phyloP scores from a whole-genome alignment of 208 protist species.

The Acanthamoeba healyi region DNA sequence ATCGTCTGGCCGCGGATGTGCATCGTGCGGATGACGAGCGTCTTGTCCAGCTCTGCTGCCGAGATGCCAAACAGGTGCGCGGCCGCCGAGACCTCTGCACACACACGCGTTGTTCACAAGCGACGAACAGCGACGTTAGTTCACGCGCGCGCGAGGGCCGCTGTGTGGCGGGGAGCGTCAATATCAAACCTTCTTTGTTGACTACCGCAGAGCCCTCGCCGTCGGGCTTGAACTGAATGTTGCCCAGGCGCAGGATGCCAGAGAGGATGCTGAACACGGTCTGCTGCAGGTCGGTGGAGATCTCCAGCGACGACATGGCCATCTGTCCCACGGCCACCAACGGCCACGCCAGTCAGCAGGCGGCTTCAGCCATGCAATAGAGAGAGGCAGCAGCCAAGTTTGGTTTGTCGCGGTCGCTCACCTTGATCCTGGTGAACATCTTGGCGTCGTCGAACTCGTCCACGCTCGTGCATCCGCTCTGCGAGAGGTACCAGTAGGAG shows the following conservation, averaged over 20 bases:
- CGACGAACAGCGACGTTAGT: no score
- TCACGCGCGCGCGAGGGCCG: no score
- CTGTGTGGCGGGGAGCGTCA: no score
- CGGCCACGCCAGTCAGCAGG: no score
- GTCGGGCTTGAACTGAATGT: conserved; percentile 90
- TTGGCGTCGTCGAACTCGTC: conserved; percentile 75
- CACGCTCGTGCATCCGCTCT: conserved; percentile 72
- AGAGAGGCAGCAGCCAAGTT: no score
- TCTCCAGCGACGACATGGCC: conserved; percentile 54
- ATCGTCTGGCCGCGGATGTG: conserved; percentile 40
- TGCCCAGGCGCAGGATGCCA: conserved; percentile 94
- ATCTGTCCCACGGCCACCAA: not conserved
- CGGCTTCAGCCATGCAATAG: no score
- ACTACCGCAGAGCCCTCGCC: conserved; percentile 38
- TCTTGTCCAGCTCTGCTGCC: conserved; percentile 16
- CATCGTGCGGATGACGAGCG: conserved; percentile 47
- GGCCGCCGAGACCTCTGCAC: conserved; percentile 24
- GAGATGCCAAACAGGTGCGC: conserved; percentile 30
- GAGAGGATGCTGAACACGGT: conserved; percentile 91
- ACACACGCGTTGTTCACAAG: no score
- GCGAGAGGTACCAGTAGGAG: conserved; percentile 79
- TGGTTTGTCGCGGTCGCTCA: no score
- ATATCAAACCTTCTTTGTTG: conserved; percentile 47
- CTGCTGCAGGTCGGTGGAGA: not conserved
- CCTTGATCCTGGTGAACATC: conserved; percentile 78